Base-by-base conservation (phyloP, 257 asterid species). In the Verbena officinalis region DNA sequence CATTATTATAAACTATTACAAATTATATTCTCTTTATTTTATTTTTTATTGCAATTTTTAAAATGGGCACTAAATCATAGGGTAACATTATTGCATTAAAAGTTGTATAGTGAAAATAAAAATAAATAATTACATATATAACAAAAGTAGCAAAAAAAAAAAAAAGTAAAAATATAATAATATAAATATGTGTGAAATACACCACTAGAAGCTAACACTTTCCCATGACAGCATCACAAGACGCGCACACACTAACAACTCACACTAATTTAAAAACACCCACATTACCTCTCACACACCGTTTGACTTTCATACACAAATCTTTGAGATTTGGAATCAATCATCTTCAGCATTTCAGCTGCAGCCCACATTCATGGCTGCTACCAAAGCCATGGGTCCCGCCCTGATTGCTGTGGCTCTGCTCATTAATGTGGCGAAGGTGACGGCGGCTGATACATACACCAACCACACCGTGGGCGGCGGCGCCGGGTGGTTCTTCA, bases 381-480 rank as follows among this genome's bases (percentile, higher is more conserved):
- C 77, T 39, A 38, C 12, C 63, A 65, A 40, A 33, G 71, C 73
- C 68, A 14, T 34, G 33, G 51, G 54, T 11, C 49, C 65, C 54
- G n/a, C 53, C 65, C 67, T 79, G 23, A 7, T 78, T 20, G 64
- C 40, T 59, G 72, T 62, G 48, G 76, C 83, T 44, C 59, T 82
- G 79, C 56, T 86, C 62, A 39, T 78, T 7, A 9, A 46, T 21
- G 60, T 59, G 7, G 89, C 89, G 21, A 77, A 75, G 17, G 62
- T 27, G 33, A 27, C 90, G 27, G 75, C 85, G 40, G 68, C 80
- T 10, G 76, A 77, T 23, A 42, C 83, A 20, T 89, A 89, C 78
- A 75, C 77, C 44, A 91, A 91, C 75, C 90, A 91, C 46, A 86
- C 96, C 2, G 95, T 91, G 42, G 98, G 95, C 58, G 93, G 68